Conservation (phyloP, 495 filamentous ascomycete genomes). For the Cercophora samala region DNA sequence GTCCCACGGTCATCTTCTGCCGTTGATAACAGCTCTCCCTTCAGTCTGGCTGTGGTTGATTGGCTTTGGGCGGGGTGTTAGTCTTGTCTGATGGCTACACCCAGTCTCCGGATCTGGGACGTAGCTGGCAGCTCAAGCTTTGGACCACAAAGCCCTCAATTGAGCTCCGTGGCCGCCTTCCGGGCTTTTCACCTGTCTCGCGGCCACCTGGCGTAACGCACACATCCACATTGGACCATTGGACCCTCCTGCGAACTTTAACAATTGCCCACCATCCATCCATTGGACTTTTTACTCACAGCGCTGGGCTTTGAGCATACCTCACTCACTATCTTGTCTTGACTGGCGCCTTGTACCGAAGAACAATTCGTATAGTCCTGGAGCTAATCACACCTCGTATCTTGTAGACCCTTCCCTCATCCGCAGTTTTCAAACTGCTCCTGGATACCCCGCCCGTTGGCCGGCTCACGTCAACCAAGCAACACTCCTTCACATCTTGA, state of each 20-base stretch:
- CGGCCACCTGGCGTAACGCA: background rate
- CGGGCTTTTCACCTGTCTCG: background rate
- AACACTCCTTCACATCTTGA: slow-evolving; percentile 13
- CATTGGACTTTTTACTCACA: slow-evolving; percentile 2
- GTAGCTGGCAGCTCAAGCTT: background rate
- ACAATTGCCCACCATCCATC: background rate
- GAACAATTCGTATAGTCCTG: background rate
- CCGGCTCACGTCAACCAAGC: slow-evolving; percentile 9
- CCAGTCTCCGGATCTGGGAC: background rate
- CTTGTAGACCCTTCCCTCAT: background rate
- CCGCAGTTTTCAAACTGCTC: background rate
- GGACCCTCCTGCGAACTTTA: background rate
- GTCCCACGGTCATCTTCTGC: background rate
- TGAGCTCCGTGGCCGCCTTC: background rate
- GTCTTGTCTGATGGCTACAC: slow-evolving; percentile 1
- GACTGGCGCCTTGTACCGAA: background rate
- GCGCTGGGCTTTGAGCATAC: background rate
- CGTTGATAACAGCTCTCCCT: background rate
- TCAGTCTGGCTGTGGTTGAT: background rate
- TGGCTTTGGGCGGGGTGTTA: background rate
- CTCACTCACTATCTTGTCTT: slow-evolving; percentile 10
- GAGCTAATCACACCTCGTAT: background rate
- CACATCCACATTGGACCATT: background rate
- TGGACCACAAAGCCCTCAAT: background rate
- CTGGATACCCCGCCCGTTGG: slow-evolving; percentile 10